Conservation (phyloP, 169 alveolate species). For the Plasmodium ovale region DNA sequence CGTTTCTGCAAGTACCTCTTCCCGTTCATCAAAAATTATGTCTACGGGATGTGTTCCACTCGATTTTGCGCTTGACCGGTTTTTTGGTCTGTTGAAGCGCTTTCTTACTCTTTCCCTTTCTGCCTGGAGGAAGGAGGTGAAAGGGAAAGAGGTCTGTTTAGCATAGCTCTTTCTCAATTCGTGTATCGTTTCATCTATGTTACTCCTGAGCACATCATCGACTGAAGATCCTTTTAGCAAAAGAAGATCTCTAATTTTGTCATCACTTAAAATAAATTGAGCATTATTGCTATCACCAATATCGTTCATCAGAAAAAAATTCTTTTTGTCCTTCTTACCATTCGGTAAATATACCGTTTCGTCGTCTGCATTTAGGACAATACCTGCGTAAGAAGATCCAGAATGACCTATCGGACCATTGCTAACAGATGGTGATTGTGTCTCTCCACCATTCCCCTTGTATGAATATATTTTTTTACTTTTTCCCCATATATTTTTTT, state of each 20-base stretch:
- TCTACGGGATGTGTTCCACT: too few relatives aligned
- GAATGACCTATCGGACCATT: slow-evolving; percentile 59
- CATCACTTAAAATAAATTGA: slow-evolving; percentile 69
- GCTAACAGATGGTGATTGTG: slow-evolving; percentile 13
- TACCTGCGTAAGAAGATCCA: slow-evolving; percentile 10
- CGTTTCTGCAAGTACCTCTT: too few relatives aligned
- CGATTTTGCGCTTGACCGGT: too few relatives aligned
- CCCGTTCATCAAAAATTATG: too few relatives aligned
- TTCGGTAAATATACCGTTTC: slow-evolving; percentile 4
- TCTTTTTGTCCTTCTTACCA: slow-evolving; percentile 9
- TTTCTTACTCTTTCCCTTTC: too few relatives aligned
- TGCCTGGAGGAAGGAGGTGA: too few relatives aligned
- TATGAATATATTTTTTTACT: neutral
- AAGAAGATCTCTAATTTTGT: slow-evolving; percentile 79
- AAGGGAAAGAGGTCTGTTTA: neutral
- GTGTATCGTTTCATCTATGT: slow-evolving; percentile 49
- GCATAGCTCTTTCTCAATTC: slow-evolving; percentile 3
- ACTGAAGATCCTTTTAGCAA: slow-evolving; percentile 72
- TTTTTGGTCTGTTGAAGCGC: too few relatives aligned
- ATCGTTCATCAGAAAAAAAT: slow-evolving; percentile 41
- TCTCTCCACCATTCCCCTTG: neutral
- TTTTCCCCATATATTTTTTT: neutral
- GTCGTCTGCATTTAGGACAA: neutral
- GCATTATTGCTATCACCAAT: slow-evolving; percentile 17
- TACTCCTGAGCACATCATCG: slow-evolving; percentile 69